Conservation (phyloP, 2,329 filamentous ascomycete species). For the Diaporthe amygdali region DNA sequence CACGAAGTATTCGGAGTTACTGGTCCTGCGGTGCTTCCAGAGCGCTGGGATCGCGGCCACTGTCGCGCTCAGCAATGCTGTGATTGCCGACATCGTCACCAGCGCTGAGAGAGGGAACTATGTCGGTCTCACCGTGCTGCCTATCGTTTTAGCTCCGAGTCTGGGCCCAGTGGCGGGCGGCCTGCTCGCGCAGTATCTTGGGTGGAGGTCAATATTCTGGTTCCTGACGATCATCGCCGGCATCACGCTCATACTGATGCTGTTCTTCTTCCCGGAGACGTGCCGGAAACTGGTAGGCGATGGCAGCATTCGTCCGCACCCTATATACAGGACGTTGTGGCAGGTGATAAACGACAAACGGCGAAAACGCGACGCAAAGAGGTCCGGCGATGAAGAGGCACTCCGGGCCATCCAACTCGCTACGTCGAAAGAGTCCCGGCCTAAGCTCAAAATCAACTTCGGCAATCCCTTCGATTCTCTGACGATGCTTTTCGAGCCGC, state of each 20-base stretch:
- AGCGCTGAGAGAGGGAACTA: constrained; percentile 66
- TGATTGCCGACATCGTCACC: constrained; percentile 69
- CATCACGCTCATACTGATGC: constrained; percentile 40
- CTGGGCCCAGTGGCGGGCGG: constrained; percentile 56
- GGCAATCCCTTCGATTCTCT: constrained; percentile 89
- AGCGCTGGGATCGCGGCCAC: constrained; percentile 64
- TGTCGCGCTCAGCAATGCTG: constrained; percentile 60
- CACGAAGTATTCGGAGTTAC: constrained; percentile 52
- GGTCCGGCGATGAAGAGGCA: constrained; percentile 3
- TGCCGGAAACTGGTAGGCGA: constrained; percentile 49
- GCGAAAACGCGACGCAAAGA: constrained; percentile 11
- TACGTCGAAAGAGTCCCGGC: constrained; percentile 2
- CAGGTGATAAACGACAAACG: constrained; percentile 30
- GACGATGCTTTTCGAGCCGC: constrained; percentile 80
- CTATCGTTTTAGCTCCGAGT: constrained; percentile 48
- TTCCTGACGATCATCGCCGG: constrained; percentile 47
- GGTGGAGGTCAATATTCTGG: constrained; percentile 60
- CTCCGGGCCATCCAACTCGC: constrained; percentile 12
- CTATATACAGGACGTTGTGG: constrained; percentile 32
- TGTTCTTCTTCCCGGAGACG: constrained; percentile 51
- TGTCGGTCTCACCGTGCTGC: constrained; percentile 57
- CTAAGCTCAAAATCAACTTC: constrained; percentile 60
- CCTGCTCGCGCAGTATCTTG: constrained; percentile 50
- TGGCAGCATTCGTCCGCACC: constrained; percentile 43
- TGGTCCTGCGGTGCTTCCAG: constrained; percentile 62